Conservation (phyloP, 306 rosid species). For the Vicia sativa region DNA sequence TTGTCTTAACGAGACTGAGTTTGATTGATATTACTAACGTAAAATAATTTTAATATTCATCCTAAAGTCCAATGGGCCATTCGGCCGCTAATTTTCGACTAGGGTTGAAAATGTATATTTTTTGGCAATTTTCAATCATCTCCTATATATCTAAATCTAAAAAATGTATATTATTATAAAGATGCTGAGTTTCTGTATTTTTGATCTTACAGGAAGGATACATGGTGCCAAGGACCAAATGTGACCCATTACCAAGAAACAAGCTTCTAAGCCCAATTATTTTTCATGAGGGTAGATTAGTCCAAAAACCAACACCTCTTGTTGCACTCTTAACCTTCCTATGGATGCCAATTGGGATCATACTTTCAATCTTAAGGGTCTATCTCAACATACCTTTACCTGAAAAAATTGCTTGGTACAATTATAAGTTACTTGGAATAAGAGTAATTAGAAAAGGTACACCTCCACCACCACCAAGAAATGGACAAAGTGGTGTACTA, state of each 20-base stretch:
- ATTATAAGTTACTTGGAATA: constrained; percentile 68
- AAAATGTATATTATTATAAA: no score
- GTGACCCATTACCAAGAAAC: constrained; percentile 70
- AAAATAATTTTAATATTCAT: no score
- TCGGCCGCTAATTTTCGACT: no score
- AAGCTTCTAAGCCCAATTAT: constrained; percentile 81
- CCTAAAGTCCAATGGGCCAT: no score
- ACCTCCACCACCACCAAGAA: constrained; percentile 79
- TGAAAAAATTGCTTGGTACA: constrained; percentile 64
- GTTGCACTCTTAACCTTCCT: constrained; percentile 64
- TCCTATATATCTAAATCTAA: no score
- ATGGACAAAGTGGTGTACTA: constrained; percentile 76
- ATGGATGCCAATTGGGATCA: constrained; percentile 82
- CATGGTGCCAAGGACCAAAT: constrained; percentile 62
- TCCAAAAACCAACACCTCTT: constrained; percentile 81
- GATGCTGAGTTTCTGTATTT: not conserved
- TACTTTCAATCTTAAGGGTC: constrained; percentile 71
- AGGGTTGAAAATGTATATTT: no score
- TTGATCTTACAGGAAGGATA: constrained; percentile 68
- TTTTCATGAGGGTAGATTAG: constrained; percentile 88
- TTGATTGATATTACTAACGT: no score
- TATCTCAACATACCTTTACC: constrained; percentile 78
- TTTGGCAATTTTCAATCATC: no score
- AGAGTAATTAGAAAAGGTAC: constrained; percentile 69
- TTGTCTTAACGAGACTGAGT: no score